Evolutionary conservation across 345 rosid genomes (phyloP).

Genomic region (Eutrema heterophyllum): DNA sequence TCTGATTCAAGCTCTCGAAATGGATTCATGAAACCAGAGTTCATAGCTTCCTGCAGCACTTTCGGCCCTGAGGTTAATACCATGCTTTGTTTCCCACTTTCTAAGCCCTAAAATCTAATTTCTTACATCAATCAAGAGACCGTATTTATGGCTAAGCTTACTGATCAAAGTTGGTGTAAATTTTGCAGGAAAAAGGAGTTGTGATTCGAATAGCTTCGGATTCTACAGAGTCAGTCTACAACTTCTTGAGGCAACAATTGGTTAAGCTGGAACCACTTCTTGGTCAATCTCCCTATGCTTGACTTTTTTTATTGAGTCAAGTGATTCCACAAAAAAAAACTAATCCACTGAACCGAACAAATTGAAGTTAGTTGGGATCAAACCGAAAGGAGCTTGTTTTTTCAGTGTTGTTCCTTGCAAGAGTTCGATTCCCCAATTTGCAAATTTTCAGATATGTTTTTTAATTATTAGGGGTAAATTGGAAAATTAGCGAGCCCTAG

Average conservation of each 20-base stretch:
- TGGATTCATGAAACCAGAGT: slow-evolving; percentile 42
- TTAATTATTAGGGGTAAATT: not conserved
- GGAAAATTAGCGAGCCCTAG: not conserved
- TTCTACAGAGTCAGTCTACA: slow-evolving; percentile 79
- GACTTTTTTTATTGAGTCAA: not conserved
- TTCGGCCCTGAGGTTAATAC: slow-evolving; percentile 73
- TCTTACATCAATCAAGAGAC: not conserved
- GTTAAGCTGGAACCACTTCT: slow-evolving; percentile 55
- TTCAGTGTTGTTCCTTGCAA: not conserved
- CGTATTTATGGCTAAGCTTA: not conserved
- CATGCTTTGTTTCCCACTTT: not conserved
- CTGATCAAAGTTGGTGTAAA: slow-evolving; percentile 1
- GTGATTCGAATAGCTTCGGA: slow-evolving; percentile 74
- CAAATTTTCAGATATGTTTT: not conserved
- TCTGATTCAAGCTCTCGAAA: slow-evolving; percentile 25
- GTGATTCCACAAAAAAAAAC: too few relatives aligned
- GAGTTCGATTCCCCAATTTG: not conserved
- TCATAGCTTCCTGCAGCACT: slow-evolving; percentile 75
- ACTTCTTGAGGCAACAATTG: slow-evolving; percentile 59
- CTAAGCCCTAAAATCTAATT: not conserved
- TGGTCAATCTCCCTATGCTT: slow-evolving; percentile 65
- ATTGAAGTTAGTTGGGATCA: too few relatives aligned
- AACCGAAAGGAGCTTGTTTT: too few relatives aligned
- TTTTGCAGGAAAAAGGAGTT: slow-evolving; percentile 58
- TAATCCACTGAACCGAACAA: too few relatives aligned